Percentiles rank a stretch among this genome's conserved stretches.
These are phyloP conservation scores for Schizosaccharomyces japonicus DNA, from an alignment of 805 yeast species.

Conservation along the genomic window DNA sequence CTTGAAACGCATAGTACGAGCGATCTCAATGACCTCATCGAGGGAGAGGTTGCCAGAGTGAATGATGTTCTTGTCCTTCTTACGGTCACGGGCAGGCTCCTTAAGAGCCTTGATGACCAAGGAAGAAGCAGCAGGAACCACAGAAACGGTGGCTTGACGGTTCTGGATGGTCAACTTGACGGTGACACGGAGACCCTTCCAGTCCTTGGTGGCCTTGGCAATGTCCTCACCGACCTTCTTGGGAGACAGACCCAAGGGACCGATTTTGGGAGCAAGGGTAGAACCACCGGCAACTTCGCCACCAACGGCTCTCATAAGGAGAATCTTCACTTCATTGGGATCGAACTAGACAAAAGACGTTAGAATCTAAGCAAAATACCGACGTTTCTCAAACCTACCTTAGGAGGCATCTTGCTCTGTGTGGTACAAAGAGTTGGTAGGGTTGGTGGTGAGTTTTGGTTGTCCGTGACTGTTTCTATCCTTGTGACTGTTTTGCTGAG, in stretches of 20 bases:
- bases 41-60: constrained; percentile 97
- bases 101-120: constrained; percentile 95
- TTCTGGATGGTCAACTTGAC: constrained; percentile 96
- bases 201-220: constrained; percentile 93
- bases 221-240: constrained; percentile 78
- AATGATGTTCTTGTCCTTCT: constrained; percentile 99
- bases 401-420: constrained; percentile 3
- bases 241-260: constrained; percentile 78
- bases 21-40: constrained; percentile 88
- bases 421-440: neutral
- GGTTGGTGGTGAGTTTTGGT: neutral
- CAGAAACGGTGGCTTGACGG: constrained; percentile 98
- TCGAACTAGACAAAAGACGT: constrained; percentile 34
- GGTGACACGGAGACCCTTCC: constrained; percentile 94
- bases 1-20: constrained; percentile 92
- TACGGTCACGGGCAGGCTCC: constrained; percentile 99
- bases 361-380: neutral
- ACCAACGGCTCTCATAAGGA: constrained; percentile 99
- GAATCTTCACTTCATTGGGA: constrained; percentile 92
- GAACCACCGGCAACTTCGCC: constrained; percentile 99
- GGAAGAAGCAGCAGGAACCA: constrained; percentile 98
- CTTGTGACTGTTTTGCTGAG: neutral
- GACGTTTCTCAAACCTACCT: no score
- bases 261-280: constrained; percentile 98
- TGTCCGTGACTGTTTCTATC: neutral